These are phyloP conservation scores for Mycena floridula DNA, from an alignment of 768 basidiomycete species.

Conservation along the genomic window DNA sequence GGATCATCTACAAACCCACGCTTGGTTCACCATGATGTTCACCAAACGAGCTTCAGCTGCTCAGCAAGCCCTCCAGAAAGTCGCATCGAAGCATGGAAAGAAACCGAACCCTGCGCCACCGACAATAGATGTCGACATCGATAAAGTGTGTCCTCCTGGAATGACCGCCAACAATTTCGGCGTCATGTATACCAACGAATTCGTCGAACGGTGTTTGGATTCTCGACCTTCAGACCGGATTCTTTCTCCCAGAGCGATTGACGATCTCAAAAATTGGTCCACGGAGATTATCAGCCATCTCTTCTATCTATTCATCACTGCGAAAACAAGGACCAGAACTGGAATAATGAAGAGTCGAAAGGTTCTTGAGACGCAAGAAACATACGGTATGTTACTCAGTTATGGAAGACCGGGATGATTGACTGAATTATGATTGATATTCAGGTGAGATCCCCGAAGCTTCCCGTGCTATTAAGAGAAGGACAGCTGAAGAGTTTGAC, in stretches of 20 bases:
- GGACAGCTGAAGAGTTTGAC: too few species aligned
- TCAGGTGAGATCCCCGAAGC: too few species aligned
- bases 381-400: conserved; percentile 22
- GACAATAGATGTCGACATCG: conserved; percentile 17
- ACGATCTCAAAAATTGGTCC: conserved; percentile 13
- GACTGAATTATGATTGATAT: too few species aligned
- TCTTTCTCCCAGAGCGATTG: conserved; percentile 8
- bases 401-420: too few species aligned
- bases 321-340: conserved; percentile 23
- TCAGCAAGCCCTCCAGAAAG: conserved; percentile 7
- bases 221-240: conserved; percentile 9
- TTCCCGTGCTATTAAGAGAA: too few species aligned
- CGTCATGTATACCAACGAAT: conserved; percentile 22
- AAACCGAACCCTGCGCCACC: conserved; percentile 6
- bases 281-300: conserved; percentile 18
- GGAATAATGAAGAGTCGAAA: conserved; percentile 28
- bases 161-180: conserved; percentile 22
- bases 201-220: conserved; percentile 20
- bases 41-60: conserved; percentile 9
- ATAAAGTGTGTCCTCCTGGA: conserved; percentile 21
- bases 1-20: conserved; percentile 20
- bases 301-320: conserved; percentile 22
- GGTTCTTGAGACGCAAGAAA: conserved; percentile 11
- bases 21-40: conserved; percentile 22
- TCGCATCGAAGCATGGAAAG: conserved; percentile 5